Conservation (phyloP, 2,329 filamentous ascomycete species). For the Xylaria multiplex region DNA sequence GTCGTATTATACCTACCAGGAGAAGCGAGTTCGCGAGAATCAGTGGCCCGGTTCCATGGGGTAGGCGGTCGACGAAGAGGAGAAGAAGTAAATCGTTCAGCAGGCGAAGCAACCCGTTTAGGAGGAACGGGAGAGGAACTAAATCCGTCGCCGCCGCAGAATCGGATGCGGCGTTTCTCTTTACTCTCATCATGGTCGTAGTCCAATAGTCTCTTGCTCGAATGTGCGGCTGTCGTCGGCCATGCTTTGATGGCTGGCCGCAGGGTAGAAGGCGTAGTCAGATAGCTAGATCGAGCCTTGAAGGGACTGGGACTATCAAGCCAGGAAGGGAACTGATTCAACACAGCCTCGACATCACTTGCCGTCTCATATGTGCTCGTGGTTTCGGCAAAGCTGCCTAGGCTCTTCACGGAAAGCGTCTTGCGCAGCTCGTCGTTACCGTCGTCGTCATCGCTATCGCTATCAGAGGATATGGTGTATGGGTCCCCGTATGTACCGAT, state of each 20-base stretch:
- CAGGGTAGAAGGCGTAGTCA: neutral
- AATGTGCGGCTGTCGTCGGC: neutral
- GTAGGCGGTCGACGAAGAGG: too few species aligned
- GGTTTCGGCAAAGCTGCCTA: constrained; percentile 13
- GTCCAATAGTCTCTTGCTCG: neutral
- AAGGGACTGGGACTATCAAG: constrained; percentile 14
- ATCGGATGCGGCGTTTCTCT: constrained; percentile 8
- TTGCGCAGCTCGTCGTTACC: neutral
- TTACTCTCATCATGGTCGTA: neutral
- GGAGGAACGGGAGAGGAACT: constrained; percentile 3
- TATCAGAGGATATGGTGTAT: constrained; percentile 42
- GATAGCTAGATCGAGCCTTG: neutral
- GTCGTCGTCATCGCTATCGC: constrained; percentile 30
- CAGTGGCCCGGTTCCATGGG: too few species aligned
- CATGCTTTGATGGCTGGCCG: neutral
- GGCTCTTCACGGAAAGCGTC: neutral
- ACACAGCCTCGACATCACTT: constrained; percentile 26
- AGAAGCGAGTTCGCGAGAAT: too few species aligned
- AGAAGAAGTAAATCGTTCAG: too few species aligned
- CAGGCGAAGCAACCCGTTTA: neutral
- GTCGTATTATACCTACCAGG: too few species aligned
- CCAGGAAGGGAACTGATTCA: constrained; percentile 20
- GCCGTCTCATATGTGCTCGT: constrained; percentile 20
- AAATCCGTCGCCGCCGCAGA: neutral
- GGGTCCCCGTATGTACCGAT: constrained; percentile 36